Evolutionary conservation across 2,329 filamentous ascomycete genomes (phyloP).

Genomic region (Penicillium sp.): DNA sequence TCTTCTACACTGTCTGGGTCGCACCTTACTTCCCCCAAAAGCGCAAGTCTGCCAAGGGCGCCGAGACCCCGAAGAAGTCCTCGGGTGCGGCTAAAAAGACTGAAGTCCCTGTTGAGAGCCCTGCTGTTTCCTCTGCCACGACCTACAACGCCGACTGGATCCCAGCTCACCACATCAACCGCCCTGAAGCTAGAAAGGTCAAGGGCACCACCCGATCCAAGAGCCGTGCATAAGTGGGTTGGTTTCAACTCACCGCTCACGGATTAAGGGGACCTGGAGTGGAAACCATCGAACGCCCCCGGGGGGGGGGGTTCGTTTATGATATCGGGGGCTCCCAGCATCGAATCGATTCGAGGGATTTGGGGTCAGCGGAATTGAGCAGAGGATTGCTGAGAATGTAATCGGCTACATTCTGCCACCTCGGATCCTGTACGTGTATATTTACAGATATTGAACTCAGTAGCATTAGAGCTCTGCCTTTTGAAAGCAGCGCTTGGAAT

Average conservation of each 20-base stretch:
- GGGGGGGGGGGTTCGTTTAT: slow-evolving; percentile 14
- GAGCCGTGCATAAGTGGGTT: slow-evolving; percentile 37
- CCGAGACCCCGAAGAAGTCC: slow-evolving; percentile 69
- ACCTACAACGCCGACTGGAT: slow-evolving; percentile 94
- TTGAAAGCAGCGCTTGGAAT: slow-evolving; percentile 11
- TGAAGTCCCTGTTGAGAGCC: slow-evolving; percentile 69
- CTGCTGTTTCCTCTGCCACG: slow-evolving; percentile 72
- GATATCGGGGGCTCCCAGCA: slow-evolving; percentile 11
- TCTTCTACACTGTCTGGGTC: slow-evolving; percentile 98
- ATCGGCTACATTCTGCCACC: slow-evolving; percentile 21
- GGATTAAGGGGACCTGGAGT: slow-evolving; percentile 1
- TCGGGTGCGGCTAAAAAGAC: slow-evolving; percentile 70
- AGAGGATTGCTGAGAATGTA: slow-evolving; percentile 29
- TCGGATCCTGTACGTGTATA: slow-evolving; percentile 30
- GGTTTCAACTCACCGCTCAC: slow-evolving; percentile 2
- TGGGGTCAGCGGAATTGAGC: slow-evolving; percentile 18
- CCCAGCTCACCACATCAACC: slow-evolving; percentile 84
- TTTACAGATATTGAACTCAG: slow-evolving; percentile 26
- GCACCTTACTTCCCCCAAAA: slow-evolving; percentile 92
- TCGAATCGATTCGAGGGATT: slow-evolving; percentile 16
- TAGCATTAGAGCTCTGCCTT: slow-evolving; percentile 17
- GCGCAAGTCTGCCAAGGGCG: slow-evolving; percentile 61
- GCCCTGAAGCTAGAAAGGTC: slow-evolving; percentile 71
- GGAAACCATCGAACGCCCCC: slow-evolving; percentile 13
- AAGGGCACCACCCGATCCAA: slow-evolving; percentile 53